Evolutionary conservation across 352 stramenopile genomes (phyloP).

Genomic region (Phytophthora pisi): DNA sequence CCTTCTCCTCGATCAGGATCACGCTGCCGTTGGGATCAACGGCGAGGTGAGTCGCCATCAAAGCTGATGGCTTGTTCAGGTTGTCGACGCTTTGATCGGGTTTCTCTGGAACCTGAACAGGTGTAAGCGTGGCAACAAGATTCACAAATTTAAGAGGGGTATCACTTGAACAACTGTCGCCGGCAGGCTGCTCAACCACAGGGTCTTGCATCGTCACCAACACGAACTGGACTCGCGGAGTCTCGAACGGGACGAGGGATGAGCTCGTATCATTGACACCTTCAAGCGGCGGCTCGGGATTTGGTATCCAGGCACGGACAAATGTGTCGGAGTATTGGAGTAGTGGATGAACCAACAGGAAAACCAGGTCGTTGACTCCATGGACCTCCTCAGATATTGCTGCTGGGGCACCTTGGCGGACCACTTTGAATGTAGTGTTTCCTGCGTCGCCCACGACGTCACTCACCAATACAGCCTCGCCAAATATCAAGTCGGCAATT

Average conservation of each 20-base stretch:
- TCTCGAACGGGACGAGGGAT: conserved; percentile 42
- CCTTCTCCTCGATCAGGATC: conserved; percentile 50
- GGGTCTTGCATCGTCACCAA: conserved; percentile 30
- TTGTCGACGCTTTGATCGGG: conserved; percentile 15
- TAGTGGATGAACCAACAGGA: conserved; percentile 57
- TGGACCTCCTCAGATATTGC: conserved; percentile 59
- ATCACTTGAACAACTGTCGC: conserved; percentile 28
- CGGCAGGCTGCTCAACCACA: conserved; percentile 19
- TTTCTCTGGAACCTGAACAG: conserved; percentile 26
- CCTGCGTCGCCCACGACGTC: conserved; percentile 58
- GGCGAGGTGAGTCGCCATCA: conserved; percentile 31
- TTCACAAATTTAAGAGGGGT: conserved; percentile 14
- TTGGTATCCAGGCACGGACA: conserved; percentile 27
- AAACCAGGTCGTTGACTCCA: conserved; percentile 21
- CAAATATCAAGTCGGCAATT: conserved; percentile 31
- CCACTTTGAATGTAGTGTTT: conserved; percentile 55
- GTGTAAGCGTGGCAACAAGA: conserved; percentile 48
- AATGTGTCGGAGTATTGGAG: conserved; percentile 30
- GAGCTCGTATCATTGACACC: background rate
- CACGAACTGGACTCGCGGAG: conserved; percentile 48
- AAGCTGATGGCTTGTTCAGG: conserved; percentile 17
- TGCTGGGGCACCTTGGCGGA: conserved; percentile 33
- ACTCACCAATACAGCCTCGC: conserved; percentile 49
- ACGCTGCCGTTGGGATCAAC: conserved; percentile 58
- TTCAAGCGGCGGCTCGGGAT: conserved; percentile 26